Conservation (phyloP, 495 filamentous ascomycete species). For the Opeltia flavorubescens region DNA sequence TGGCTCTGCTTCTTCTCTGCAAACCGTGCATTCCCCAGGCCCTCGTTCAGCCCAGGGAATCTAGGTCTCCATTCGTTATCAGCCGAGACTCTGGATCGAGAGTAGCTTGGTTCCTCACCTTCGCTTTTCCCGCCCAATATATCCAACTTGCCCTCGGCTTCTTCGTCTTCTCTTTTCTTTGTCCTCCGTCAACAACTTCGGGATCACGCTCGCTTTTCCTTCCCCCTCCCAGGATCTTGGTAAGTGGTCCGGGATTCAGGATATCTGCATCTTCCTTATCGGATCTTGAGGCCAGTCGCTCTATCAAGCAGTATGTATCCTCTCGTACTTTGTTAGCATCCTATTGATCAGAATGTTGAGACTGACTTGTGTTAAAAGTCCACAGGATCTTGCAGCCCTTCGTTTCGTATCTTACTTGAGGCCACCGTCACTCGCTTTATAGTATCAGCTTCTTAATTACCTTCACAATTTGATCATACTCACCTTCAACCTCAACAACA, state of each 20-base stretch:
- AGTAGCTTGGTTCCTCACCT: not conserved
- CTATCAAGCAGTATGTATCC: not conserved
- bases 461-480: not conserved
- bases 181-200: not conserved
- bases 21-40: not conserved
- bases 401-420: not conserved
- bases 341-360: not conserved
- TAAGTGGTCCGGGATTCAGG: not conserved
- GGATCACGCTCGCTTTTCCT: constrained; percentile 1
- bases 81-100: not conserved
- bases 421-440: not conserved
- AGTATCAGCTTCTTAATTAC: not conserved
- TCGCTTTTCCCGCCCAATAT: not conserved
- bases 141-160: not conserved
- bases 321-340: not conserved
- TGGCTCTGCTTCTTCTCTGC: not conserved
- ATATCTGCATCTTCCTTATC: not conserved
- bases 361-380: not conserved
- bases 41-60: not conserved
- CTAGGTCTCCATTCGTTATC: not conserved
- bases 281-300: not conserved
- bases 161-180: not conserved
- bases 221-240: not conserved
- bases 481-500: not conserved
- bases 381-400: constrained; percentile 1